phyloP scores from a whole-genome alignment of 2,329 filamentous ascomycete species.

The Shiraia bambusicola region DNA sequence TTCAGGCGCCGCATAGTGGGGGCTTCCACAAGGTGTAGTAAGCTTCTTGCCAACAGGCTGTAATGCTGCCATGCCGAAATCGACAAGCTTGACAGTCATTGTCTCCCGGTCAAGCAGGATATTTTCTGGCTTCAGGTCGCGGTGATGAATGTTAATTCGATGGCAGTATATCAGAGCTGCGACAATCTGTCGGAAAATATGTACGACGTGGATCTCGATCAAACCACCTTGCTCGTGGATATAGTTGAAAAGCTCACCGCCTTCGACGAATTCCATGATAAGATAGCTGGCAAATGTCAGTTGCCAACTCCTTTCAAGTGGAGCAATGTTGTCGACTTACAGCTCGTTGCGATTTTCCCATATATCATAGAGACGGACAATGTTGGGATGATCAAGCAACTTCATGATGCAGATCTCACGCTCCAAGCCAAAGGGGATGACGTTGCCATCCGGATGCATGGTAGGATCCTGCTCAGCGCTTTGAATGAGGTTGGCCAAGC shows the following conservation, averaged over 20 bases:
- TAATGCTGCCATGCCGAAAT: constrained; percentile 96
- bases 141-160: constrained; percentile 90
- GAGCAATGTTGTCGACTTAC: constrained; percentile 55
- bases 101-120: constrained; percentile 75
- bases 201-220: constrained; percentile 75
- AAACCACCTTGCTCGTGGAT: constrained; percentile 75
- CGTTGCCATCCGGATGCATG: constrained; percentile 59
- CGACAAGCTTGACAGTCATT: constrained; percentile 85
- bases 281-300: constrained; percentile 67
- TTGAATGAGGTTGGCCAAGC: constrained; percentile 78
- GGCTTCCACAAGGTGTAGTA: constrained; percentile 89
- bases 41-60: constrained; percentile 78
- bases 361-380: constrained; percentile 91
- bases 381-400: constrained; percentile 89
- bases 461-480: constrained; percentile 63
- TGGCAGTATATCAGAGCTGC: constrained; percentile 91
- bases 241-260: constrained; percentile 82
- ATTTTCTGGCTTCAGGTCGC: constrained; percentile 96
- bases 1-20: constrained; percentile 94
- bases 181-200: constrained; percentile 90
- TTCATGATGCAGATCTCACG: constrained; percentile 97
- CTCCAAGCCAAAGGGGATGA: constrained; percentile 86
- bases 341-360: constrained; percentile 97
- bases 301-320: background rate
- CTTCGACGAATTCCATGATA: constrained; percentile 88